Evolutionary conservation across 805 yeast genomes (phyloP).

Genomic region (Monosporozyma aerobia): DNA sequence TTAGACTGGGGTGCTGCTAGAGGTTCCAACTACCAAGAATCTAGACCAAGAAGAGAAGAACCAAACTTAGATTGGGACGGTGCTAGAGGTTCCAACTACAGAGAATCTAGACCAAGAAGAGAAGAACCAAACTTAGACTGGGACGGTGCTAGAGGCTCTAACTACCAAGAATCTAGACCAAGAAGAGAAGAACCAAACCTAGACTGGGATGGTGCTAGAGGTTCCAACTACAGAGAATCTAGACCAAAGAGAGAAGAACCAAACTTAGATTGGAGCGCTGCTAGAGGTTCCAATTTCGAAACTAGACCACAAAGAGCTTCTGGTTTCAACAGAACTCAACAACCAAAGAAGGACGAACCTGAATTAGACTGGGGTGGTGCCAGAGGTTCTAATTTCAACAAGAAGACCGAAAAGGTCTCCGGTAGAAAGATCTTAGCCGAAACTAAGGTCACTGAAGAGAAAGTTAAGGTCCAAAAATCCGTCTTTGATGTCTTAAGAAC

Average conservation of each 20-base stretch:
- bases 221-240: slow-evolving; percentile 22
- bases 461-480: slow-evolving; percentile 35
- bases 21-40: slow-evolving; percentile 24
- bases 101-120: slow-evolving; percentile 25
- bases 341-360: slow-evolving; percentile 30
- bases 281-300: slow-evolving; percentile 38
- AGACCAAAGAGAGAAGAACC: slow-evolving; percentile 29
- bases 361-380: slow-evolving; percentile 28
- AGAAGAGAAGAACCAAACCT: slow-evolving; percentile 36
- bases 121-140: slow-evolving; percentile 35
- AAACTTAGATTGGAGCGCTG: slow-evolving; percentile 38
- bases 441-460: slow-evolving; percentile 23
- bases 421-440: slow-evolving; percentile 7
- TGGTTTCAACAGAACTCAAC: slow-evolving; percentile 18
- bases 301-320: slow-evolving; percentile 21
- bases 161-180: slow-evolving; percentile 26
- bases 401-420: slow-evolving; percentile 25
- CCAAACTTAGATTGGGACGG: slow-evolving; percentile 37
- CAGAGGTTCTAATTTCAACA: slow-evolving; percentile 32
- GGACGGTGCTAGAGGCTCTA: slow-evolving; percentile 43
- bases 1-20: slow-evolving; percentile 36
- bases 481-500: slow-evolving; percentile 41
- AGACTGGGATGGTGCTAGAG: slow-evolving; percentile 37
- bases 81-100: slow-evolving; percentile 39
- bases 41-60: slow-evolving; percentile 26